phyloP scores from a whole-genome alignment of 2,329 filamentous ascomycete species.

The Calonectria ilicicola region DNA sequence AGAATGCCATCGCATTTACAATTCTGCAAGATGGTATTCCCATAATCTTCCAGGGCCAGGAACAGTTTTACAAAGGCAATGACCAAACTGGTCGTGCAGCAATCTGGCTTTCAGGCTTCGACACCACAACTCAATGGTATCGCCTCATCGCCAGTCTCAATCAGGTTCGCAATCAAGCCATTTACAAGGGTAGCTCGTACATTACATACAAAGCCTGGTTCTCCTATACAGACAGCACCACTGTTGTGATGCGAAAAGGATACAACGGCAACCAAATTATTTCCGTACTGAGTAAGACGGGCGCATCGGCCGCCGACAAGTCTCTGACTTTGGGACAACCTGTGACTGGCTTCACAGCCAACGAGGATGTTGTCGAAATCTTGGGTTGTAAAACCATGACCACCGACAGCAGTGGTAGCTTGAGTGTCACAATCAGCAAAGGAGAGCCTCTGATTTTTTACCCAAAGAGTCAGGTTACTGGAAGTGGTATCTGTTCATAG shows the following conservation, averaged over 20 bases:
- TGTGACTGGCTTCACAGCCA: slow-evolving; percentile 26
- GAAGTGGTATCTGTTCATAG: slow-evolving; percentile 23
- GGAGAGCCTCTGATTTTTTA: slow-evolving; percentile 28
- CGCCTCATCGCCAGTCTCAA: slow-evolving; percentile 23
- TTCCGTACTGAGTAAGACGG: slow-evolving; percentile 29
- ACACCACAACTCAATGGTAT: slow-evolving; percentile 25
- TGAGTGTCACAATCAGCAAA: slow-evolving; percentile 25
- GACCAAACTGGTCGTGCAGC: slow-evolving; percentile 27
- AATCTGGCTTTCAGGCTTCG: slow-evolving; percentile 25
- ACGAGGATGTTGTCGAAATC: slow-evolving; percentile 22
- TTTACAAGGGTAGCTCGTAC: slow-evolving; percentile 27
- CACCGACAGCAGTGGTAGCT: slow-evolving; percentile 13
- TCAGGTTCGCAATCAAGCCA: slow-evolving; percentile 30
- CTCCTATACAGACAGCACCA: slow-evolving; percentile 20
- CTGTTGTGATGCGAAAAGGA: slow-evolving; percentile 28
- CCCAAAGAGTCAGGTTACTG: slow-evolving; percentile 23
- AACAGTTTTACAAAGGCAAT: slow-evolving; percentile 25
- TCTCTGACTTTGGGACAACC: background rate
- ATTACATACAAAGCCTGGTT: slow-evolving; percentile 30
- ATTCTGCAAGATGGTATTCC: slow-evolving; percentile 31
- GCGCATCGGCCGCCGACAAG: slow-evolving; percentile 18
- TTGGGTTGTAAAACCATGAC: slow-evolving; percentile 14
- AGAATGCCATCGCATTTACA: slow-evolving; percentile 28
- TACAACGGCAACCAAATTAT: slow-evolving; percentile 29
- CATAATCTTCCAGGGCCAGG: slow-evolving; percentile 28